These are phyloP conservation scores for Apophysomyces elegans DNA, from an alignment of 371 early-diverging fungal genomes.

Conservation along the genomic window DNA sequence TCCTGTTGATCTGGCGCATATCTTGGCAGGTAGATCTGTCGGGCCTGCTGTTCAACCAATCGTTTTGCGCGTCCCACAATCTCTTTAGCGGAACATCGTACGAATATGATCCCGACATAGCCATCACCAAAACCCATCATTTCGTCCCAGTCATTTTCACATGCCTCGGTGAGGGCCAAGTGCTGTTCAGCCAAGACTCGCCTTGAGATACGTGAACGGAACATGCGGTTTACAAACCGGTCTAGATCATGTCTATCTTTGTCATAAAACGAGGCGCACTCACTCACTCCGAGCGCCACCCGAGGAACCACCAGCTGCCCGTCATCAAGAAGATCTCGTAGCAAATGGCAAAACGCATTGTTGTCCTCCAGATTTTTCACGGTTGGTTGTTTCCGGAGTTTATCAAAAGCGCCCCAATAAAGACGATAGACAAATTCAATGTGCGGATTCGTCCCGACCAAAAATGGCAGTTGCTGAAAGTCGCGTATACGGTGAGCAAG, in stretches of 20 bases:
- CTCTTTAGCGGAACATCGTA: constrained; percentile 58
- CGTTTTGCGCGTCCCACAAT: constrained; percentile 47
- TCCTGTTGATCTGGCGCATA: neutral
- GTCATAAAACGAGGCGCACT: constrained; percentile 64
- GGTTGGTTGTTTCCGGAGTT: constrained; percentile 65
- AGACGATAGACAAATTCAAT: constrained; percentile 83
- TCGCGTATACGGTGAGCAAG: constrained; percentile 91
- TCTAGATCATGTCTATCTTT: constrained; percentile 55
- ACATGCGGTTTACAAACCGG: constrained; percentile 87
- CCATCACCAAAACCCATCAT: constrained; percentile 44
- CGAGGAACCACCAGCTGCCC: constrained; percentile 86
- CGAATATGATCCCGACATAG: constrained; percentile 65
- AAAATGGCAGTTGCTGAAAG: constrained; percentile 90
- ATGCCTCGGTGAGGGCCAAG: constrained; percentile 77
- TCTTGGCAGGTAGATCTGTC: constrained; percentile 4
- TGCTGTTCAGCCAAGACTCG: constrained; percentile 95
- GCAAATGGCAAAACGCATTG: constrained; percentile 70
- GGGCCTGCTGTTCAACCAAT: constrained; percentile 24
- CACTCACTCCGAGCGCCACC: constrained; percentile 84
- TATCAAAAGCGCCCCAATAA: constrained; percentile 92
- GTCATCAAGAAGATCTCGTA: constrained; percentile 72
- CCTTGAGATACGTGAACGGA: constrained; percentile 89
- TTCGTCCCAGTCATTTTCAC: constrained; percentile 43
- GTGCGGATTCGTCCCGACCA: constrained; percentile 92
- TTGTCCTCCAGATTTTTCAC: constrained; percentile 79